Base-by-base conservation (phyloP, 2,329 filamentous ascomycete genomes). In the Epichloe glyceriae region DNA sequence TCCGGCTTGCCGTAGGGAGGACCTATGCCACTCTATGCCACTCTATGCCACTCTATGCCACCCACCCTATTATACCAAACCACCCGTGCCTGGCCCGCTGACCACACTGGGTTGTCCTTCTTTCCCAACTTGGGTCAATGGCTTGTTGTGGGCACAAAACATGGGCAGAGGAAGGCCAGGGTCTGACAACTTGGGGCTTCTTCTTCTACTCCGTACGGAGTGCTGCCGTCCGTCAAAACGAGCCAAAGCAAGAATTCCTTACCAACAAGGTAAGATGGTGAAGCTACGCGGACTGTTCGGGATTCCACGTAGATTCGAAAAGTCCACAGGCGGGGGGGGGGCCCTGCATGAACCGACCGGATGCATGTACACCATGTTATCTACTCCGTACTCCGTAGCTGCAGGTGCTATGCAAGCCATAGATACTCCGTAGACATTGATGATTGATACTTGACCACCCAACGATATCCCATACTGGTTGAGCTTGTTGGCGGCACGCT, bases 331-430 rank as follows among this genome's bases (percentile, higher is more conserved):
- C 30, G 42, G 38, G 40, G 46, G 42, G 38, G 40, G 46, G 20
- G 39, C 17, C 40, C 43, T 51, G 52, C 55, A 56, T 57, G 55
- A 57, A 53, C 55, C 50, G 34, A 46, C 46, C 11, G 42, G 43
- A 34, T 42, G 46, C 37, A 46, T 38, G 41, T 40, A 46, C 42
- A 43, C 35, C 20, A 45, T 46, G 49, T 43, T 30, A 1, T 30
- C 26, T 10, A 30, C 26, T 30, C 26, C 30, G 30, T 30, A 30
- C 3, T 30, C 8, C 8, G 30, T 30, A 10, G 48, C 43, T 53
- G 40, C 54, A 57, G 56, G 47, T 55, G 54, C 50, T 47, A 58
- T 58, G 58, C 57, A 60, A 53, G 57, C 57, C 54, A 59, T 58
- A 47, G 22, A 41, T 35, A 46, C 30, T 30, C 1, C 10, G 30